Evolutionary conservation across 441 rosid genomes (phyloP), one percentile per base, ranked within the genome.

Genomic region (Adansonia rubrostipa): DNA sequence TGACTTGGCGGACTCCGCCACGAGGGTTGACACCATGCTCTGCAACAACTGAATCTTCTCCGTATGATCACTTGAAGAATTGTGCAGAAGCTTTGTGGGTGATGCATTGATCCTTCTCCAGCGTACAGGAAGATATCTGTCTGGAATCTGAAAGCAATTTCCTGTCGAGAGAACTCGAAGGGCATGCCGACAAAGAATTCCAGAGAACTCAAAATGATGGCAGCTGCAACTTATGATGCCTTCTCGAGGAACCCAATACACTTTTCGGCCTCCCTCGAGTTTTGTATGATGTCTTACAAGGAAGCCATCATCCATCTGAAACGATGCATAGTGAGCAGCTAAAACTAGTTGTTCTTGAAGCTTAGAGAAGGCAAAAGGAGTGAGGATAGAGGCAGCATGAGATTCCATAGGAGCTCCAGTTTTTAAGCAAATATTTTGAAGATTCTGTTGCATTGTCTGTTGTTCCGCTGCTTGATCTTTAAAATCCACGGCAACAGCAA

Each of bases 361-460:
- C 87, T 90, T 94, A 42, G 97, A 91, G 88, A 96, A 94, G 67
- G 98, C 97, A 24, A 89, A 92, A 10, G 99, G 97, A 42, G 99
- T 94, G 80, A 96, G 94, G 78, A 94, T 83, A 2, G 93, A 73
- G 51, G 97, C 97, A 5, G 97, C 97, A 80, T 96, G 93, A 24
- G 97, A 89, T 81, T 96, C 97, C 99, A 96, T 96, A 6, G 98
- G 98, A 6, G 97, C 97, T 0, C 99, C 99, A 0, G 99, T 93
- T 82, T 96, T 96, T 60, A 93, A 86, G 87, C 89, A 85, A 75
- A 93, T 91, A 77, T 96, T 96, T 82, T 93, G 98, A 64, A 96
- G 91, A 83, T 93, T 96, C 83, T 90, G 97, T 85, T 93, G 99
- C 99, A 96, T 93, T 45, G 92, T 92, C 80, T 93, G 98, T 84